A percentile compares a stretch with the other conserved stretches of the same genome.
These are phyloP conservation scores for Ceratocystis lukuohia DNA, from an alignment of 2,329 filamentous ascomycete species.

Conservation along the genomic window DNA sequence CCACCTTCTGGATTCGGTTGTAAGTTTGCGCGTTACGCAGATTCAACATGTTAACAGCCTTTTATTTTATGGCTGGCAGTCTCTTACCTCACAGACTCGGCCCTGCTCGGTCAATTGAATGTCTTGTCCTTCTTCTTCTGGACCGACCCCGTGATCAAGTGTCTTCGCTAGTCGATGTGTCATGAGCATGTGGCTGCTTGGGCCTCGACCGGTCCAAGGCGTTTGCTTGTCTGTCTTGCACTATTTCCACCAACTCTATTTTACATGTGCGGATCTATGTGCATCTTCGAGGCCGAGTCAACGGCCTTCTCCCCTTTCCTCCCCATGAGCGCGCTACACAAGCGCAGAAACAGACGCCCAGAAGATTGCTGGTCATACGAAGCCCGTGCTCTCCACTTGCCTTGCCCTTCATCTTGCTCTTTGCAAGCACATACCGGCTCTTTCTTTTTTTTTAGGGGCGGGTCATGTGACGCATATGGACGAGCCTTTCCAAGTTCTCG, in stretches of 20 bases:
- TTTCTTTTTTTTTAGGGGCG: neutral
- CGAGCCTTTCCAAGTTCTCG: neutral
- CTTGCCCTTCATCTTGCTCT: neutral
- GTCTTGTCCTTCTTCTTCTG: neutral
- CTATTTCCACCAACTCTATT: neutral
- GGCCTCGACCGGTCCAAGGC: neutral
- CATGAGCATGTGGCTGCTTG: neutral
- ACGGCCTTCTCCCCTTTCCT: neutral
- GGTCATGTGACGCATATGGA: neutral
- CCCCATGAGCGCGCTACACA: neutral
- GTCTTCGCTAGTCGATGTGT: neutral
- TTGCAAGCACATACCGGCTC: neutral
- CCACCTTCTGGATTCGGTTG: neutral
- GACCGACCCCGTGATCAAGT: neutral
- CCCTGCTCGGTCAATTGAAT: neutral
- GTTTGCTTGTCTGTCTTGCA: neutral
- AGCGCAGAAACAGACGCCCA: constrained; percentile 2
- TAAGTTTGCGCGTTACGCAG: neutral
- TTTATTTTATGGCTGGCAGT: neutral
- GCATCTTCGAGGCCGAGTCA: neutral
- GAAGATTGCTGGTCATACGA: neutral
- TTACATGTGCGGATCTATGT: neutral
- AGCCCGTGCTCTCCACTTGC: neutral
- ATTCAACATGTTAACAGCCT: neutral
- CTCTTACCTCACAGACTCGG: neutral